Evolutionary conservation across 2,329 filamentous ascomycete genomes (phyloP), one percentile per base, ranked within the genome.

Genomic region (Penicillium sp.): DNA sequence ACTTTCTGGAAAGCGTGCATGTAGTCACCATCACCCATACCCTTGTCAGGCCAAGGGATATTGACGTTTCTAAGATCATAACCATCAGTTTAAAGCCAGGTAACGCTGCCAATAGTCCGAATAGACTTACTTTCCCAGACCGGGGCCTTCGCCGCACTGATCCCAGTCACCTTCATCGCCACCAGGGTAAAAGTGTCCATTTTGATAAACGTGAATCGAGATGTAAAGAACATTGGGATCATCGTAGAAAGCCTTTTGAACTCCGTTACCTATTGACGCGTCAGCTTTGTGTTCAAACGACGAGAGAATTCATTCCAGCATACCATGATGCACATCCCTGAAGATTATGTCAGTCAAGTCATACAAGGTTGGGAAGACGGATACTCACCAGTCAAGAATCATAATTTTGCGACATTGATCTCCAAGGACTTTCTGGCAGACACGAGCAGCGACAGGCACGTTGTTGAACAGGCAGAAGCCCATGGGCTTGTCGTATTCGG

Each of bases 381-480:
- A 15, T 41, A 88, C 89, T 72, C 88, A 91, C 91, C 95, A 99
- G 73, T 99, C 95, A 7, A 99, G 81, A 66, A 99, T 95, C 57
- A 99, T 78, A 20, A 99, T 86, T 76, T 96, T 98, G 57, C 92
- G 88, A 71, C 94, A 97, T 8, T 80, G 79, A 3, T 94, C 86
- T 1, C 90, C 90, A 67, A 90, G 95, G 60, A 92, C 88, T 55
- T 84, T 80, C 73, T 96, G 92, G 72, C 93, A 97, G 12, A 93
- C 90, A 60, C 87, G 89, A n/a, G 92, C 89, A 1, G 93, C 94
- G 59, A 99, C 90, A 20, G 91, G 92, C 3, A 98, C 95, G 71
- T 99, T 99, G 79, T 99, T 97, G 80, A 98, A 98, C 60, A 98
- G 86, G 74, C 95, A 99, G 72, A 99, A 99, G 0, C 95, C 95